Conservation (phyloP, 176 grass and related monocot species). For the Microstegium vimineum region DNA sequence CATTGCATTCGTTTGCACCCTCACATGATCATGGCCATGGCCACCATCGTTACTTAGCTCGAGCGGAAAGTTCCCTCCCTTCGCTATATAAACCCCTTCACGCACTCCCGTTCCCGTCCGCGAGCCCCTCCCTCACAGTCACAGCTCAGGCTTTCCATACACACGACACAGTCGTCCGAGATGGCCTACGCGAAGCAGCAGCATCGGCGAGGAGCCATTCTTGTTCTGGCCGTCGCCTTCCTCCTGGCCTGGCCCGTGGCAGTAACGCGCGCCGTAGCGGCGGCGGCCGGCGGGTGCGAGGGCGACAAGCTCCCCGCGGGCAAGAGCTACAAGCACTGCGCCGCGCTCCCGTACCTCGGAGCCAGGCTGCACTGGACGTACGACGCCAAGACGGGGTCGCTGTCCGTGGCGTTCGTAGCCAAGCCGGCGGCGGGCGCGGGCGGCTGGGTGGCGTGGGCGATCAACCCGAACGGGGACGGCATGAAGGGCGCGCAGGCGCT, state of each 20-base stretch:
- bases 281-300: background rate
- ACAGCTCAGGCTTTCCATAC: background rate
- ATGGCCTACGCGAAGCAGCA: slow-evolving; percentile 22
- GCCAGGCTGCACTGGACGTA: slow-evolving; percentile 59
- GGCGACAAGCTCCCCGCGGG: slow-evolving; percentile 23
- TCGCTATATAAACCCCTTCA: slow-evolving; percentile 4
- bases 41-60: background rate
- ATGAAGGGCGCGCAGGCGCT: slow-evolving; percentile 71
- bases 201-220: background rate
- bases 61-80: background rate
- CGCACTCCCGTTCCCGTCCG: background rate
- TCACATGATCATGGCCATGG: background rate
- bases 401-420: slow-evolving; percentile 57
- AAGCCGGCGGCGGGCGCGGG: background rate
- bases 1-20: background rate
- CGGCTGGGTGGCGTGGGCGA: slow-evolving; percentile 66
- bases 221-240: background rate
- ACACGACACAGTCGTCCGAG: background rate
- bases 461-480: slow-evolving; percentile 53
- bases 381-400: slow-evolving; percentile 22
- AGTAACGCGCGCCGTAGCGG: background rate
- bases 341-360: slow-evolving; percentile 32
- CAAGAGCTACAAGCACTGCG: slow-evolving; percentile 39
- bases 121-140: no score
- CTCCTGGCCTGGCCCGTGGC: background rate